Percentiles rank a stretch among this genome's conserved stretches.
Conservation (phyloP, 2,329 filamentous ascomycete species). For the Pseudodiploospora longispora region DNA sequence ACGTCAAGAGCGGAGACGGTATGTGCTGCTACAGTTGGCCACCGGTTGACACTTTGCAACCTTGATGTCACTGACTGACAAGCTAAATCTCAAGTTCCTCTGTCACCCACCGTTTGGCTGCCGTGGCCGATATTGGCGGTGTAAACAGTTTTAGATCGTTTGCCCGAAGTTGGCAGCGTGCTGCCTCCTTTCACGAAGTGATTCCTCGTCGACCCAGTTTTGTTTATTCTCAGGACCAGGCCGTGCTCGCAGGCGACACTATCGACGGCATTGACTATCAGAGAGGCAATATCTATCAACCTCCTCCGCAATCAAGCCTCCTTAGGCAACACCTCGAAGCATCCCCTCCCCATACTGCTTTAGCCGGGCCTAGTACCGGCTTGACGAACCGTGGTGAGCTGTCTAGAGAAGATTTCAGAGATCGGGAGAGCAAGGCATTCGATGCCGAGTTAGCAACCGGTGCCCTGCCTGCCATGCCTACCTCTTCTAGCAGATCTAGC, state of each 20-base stretch:
- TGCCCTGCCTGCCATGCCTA: constrained; percentile 17
- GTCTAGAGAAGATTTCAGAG: constrained; percentile 25
- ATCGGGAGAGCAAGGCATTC: constrained; percentile 41
- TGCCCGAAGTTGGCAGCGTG: constrained; percentile 84
- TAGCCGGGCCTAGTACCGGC: constrained; percentile 16
- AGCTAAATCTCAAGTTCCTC: constrained; percentile 40
- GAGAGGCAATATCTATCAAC: constrained; percentile 31
- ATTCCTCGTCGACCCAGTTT: constrained; percentile 73
- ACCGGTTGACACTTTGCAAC: not conserved
- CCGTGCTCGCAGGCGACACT: constrained; percentile 7
- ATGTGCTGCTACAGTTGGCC: not conserved
- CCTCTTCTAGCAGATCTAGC: constrained; percentile 24
- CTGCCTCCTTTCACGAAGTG: constrained; percentile 80
- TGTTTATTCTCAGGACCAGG: constrained; percentile 51
- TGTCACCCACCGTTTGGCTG: constrained; percentile 46
- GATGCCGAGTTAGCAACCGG: constrained; percentile 33
- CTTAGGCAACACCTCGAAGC: constrained; percentile 45
- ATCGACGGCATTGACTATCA: constrained; percentile 31
- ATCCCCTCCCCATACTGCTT: constrained; percentile 15
- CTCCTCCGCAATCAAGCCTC: constrained; percentile 32
- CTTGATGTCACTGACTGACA: constrained; percentile 5
- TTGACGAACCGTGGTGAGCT: constrained; percentile 10
- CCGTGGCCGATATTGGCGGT: constrained; percentile 67
- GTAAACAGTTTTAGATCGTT: constrained; percentile 94
- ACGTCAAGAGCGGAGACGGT: constrained; percentile 24